phyloP scores from a whole-genome alignment of 2,329 filamentous ascomycete species.

The Endoconidiophora laricicola region DNA sequence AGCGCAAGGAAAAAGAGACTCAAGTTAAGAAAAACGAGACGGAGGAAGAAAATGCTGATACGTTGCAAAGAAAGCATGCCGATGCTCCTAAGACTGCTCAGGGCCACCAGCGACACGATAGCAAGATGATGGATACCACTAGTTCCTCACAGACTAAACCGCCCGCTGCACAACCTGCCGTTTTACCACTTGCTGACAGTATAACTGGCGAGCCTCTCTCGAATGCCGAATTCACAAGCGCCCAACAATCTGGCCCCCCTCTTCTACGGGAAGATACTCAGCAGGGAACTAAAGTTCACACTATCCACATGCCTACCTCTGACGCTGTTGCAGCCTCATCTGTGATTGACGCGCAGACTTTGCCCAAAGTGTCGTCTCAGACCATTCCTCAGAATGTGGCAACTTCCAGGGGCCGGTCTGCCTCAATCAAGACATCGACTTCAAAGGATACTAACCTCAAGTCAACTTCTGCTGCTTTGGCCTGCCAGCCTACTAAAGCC shows the following conservation, averaged over 20 bases:
- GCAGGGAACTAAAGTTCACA: background rate
- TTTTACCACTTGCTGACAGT: too few relatives aligned
- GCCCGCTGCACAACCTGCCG: too few relatives aligned
- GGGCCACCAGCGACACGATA: constrained; percentile 8
- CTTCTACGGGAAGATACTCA: background rate
- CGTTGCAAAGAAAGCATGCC: background rate
- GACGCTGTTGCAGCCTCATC: constrained; percentile 9
- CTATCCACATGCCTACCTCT: constrained; percentile 5
- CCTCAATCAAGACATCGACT: background rate
- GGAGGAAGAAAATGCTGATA: background rate
- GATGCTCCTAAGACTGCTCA: background rate
- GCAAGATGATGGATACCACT: constrained; percentile 1
- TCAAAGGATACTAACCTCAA: background rate
- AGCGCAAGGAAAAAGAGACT: constrained; percentile 10
- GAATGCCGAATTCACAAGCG: too few relatives aligned
- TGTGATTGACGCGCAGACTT: constrained; percentile 1
- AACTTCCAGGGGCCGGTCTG: background rate
- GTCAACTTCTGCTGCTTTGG: background rate
- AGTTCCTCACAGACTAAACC: background rate
- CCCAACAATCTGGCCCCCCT: background rate
- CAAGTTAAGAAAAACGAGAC: constrained; percentile 3
- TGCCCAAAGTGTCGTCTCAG: background rate
- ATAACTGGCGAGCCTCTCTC: too few relatives aligned
- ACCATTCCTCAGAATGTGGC: background rate
- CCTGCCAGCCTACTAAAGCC: constrained; percentile 2